Evolutionary conservation across 208 protist genomes (phyloP).

Genomic region (Phytomonas francai): DNA sequence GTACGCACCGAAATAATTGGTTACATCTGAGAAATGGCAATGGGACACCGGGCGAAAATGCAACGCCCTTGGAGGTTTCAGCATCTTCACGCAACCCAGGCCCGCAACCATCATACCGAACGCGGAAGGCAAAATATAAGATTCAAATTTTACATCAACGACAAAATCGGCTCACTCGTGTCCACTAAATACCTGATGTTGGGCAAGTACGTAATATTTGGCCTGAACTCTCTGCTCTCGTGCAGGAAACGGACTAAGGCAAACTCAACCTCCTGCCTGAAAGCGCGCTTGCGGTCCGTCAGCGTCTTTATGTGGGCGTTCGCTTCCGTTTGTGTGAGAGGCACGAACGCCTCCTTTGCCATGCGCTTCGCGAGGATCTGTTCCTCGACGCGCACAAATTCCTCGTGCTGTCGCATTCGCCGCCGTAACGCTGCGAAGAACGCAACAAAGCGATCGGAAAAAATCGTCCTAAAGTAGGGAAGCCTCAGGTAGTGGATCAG

Average conservation of each 20-base stretch:
- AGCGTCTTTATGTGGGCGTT: slow-evolving; percentile 35
- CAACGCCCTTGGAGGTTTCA: not conserved
- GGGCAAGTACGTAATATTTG: slow-evolving; percentile 76
- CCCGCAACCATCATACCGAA: not conserved
- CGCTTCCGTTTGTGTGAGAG: slow-evolving; percentile 25
- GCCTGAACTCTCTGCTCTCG: slow-evolving; percentile 68
- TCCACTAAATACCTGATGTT: slow-evolving; percentile 19
- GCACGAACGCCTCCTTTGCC: slow-evolving; percentile 20
- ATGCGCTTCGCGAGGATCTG: slow-evolving; percentile 26
- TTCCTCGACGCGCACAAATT: slow-evolving; percentile 15
- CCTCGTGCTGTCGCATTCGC: slow-evolving; percentile 37
- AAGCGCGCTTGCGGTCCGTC: slow-evolving; percentile 24
- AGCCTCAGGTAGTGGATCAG: slow-evolving; percentile 68
- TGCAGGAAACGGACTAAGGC: slow-evolving; percentile 82
- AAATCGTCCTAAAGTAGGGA: slow-evolving; percentile 61
- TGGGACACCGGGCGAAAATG: not conserved
- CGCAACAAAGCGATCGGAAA: slow-evolving; percentile 53
- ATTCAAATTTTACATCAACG: slow-evolving; percentile 6
- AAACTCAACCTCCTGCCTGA: slow-evolving; percentile 64
- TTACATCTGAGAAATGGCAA: not conserved
- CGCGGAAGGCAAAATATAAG: not conserved
- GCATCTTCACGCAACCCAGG: not conserved
- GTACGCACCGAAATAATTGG: not conserved
- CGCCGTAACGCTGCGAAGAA: slow-evolving; percentile 67
- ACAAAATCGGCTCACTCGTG: not conserved